Percentiles rank a stretch among this genome's conserved stretches.
phyloP scores from a whole-genome alignment of 768 basidiomycete genomes.

The Hydnum rufescens region DNA sequence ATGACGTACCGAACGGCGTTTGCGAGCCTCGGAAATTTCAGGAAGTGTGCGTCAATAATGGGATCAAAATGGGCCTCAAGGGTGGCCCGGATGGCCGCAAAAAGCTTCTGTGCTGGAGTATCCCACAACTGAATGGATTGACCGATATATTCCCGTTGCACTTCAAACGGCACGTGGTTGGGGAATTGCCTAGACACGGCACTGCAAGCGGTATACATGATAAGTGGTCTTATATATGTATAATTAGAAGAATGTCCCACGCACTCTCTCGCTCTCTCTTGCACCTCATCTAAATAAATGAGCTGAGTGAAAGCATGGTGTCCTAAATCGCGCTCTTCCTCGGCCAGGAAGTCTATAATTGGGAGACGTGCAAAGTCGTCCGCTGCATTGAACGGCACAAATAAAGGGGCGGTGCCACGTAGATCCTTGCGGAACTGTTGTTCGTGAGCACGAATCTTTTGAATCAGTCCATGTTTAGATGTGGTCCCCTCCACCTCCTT shows the following conservation, averaged over 20 bases:
- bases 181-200: slow-evolving; percentile 54
- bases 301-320: not conserved
- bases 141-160: slow-evolving; percentile 21
- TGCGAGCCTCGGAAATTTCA: not conserved
- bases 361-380: slow-evolving; percentile 12
- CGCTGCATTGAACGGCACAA: slow-evolving; percentile 24
- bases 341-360: slow-evolving; percentile 6
- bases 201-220: too few relatives aligned
- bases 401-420: slow-evolving; percentile 9
- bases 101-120: not conserved
- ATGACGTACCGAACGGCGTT: not conserved
- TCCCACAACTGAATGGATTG: not conserved
- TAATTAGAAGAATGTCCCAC: too few relatives aligned
- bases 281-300: slow-evolving; percentile 1
- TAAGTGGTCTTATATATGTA: too few relatives aligned
- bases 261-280: slow-evolving; percentile 8
- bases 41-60: not conserved
- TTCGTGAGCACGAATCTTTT: not conserved
- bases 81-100: not conserved
- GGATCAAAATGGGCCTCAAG: not conserved
- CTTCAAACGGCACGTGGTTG: slow-evolving; percentile 35
- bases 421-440: not conserved
- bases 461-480: not conserved
- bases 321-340: not conserved
- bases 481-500: not conserved